Percentiles rank a stretch among this genome's conserved stretches.
These are phyloP conservation scores for Backusella liffmaniae DNA, from an alignment of 192 early-diverging fungal species.

Conservation along the genomic window DNA sequence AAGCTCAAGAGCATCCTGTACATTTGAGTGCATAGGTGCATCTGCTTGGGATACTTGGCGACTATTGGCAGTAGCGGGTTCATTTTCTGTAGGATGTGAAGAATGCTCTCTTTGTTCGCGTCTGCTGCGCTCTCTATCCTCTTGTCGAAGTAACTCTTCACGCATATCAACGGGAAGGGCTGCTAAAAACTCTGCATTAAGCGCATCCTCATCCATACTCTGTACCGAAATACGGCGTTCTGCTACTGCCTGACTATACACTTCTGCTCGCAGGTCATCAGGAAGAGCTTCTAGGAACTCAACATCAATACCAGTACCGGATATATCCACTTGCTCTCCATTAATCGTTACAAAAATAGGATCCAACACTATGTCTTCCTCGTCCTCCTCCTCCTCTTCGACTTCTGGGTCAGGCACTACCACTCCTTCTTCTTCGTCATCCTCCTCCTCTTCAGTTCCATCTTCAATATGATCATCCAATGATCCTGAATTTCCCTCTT, in stretches of 20 bases:
- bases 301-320: slow-evolving; percentile 90
- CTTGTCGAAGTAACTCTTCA: slow-evolving; percentile 79
- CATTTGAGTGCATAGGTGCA: neutral
- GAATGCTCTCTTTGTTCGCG: slow-evolving; percentile 50
- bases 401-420: neutral
- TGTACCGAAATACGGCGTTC: slow-evolving; percentile 34
- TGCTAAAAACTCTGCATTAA: slow-evolving; percentile 83
- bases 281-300: slow-evolving; percentile 93
- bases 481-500: neutral
- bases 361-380: slow-evolving; percentile 14
- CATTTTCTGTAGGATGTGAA: slow-evolving; percentile 1
- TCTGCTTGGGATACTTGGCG: neutral
- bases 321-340: slow-evolving; percentile 84
- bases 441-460: neutral
- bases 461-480: neutral
- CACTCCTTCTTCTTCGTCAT: neutral
- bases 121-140: slow-evolving; percentile 65
- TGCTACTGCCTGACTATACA: slow-evolving; percentile 74
- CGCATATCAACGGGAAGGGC: slow-evolving; percentile 90
- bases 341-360: slow-evolving; percentile 68
- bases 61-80: neutral
- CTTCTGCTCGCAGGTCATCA: slow-evolving; percentile 90
- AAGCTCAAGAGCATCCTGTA: too few relatives aligned
- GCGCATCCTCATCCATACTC: slow-evolving; percentile 39
- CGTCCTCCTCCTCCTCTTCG: neutral